Evolutionary conservation across 192 early-diverging fungal genomes (phyloP).

Genomic region (Backusella luteola): DNA sequence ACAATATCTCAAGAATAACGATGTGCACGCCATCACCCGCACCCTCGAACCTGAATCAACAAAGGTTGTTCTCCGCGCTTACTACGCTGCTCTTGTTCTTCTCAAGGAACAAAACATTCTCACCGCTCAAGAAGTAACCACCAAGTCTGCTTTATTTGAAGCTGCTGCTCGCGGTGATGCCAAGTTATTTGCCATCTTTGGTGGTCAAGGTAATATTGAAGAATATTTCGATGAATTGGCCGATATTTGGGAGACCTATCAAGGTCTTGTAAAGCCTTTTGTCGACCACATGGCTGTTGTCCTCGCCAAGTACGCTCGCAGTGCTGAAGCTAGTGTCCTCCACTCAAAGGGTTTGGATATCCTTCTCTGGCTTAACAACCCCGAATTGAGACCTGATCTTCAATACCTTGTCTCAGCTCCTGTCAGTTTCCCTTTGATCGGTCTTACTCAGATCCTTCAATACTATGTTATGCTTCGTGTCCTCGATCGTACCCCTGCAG

Average conservation of each 20-base stretch:
- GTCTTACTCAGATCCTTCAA: constrained; percentile 85
- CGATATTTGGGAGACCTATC: constrained; percentile 77
- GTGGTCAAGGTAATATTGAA: constrained; percentile 93
- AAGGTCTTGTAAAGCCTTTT: constrained; percentile 71
- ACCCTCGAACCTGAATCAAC: constrained; percentile 54
- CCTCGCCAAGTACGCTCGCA: constrained; percentile 58
- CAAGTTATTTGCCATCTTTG: constrained; percentile 84
- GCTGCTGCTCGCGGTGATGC: constrained; percentile 62
- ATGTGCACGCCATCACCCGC: constrained; percentile 78
- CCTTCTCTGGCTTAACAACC: constrained; percentile 79
- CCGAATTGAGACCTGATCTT: constrained; percentile 75
- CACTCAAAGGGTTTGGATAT: constrained; percentile 83
- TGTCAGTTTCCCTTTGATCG: constrained; percentile 85
- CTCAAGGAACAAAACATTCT: constrained; percentile 48
- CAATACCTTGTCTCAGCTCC: constrained; percentile 77
- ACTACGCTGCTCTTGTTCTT: constrained; percentile 71
- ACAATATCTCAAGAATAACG: constrained; percentile 75
- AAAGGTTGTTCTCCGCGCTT: constrained; percentile 67
- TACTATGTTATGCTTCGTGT: constrained; percentile 83
- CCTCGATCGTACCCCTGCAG: constrained; percentile 56
- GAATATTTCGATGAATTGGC: constrained; percentile 94
- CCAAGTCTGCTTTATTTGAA: constrained; percentile 65
- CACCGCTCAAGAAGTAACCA: constrained; percentile 36
- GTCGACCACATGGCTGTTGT: constrained; percentile 73
- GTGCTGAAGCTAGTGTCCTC: constrained; percentile 61